Percentiles rank a stretch among this genome's conserved stretches.
Evolutionary conservation across 2,329 filamentous ascomycete species (phyloP).

Genomic region (Diaporthe sp.): DNA sequence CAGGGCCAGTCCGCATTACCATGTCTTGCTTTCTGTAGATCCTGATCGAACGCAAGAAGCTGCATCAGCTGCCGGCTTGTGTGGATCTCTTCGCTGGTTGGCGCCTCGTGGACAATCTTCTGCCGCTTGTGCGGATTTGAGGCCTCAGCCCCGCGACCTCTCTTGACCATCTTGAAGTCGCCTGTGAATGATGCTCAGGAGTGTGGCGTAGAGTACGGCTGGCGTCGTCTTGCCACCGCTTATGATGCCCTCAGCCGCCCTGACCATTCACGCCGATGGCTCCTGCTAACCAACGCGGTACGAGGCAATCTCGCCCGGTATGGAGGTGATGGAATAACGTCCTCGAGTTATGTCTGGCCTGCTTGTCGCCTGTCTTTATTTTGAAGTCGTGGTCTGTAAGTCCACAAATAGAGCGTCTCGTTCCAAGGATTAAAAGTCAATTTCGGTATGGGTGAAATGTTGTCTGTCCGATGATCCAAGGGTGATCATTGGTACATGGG

Average conservation of each 20-base stretch:
- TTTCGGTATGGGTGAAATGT: neutral
- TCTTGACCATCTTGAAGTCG: constrained; percentile 33
- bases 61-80: constrained; percentile 76
- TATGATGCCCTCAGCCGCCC: neutral
- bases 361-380: neutral
- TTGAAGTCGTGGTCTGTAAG: neutral
- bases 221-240: neutral
- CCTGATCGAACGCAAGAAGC: constrained; percentile 78
- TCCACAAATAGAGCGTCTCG: neutral
- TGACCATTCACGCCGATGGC: neutral
- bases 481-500: neutral
- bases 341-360: neutral
- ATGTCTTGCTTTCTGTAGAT: constrained; percentile 75
- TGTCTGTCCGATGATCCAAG: neutral
- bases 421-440: neutral
- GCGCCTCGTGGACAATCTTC: constrained; percentile 67
- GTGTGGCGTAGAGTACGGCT: too few relatives aligned
- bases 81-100: constrained; percentile 71
- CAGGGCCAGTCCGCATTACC: constrained; percentile 53
- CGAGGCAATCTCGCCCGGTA: neutral
- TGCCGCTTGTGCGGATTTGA: constrained; percentile 63
- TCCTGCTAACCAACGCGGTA: neutral
- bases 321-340: neutral
- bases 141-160: constrained; percentile 51
- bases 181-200: neutral